Conservation (phyloP, 2,329 filamentous ascomycete genomes). For the Aurifilum marmelostoma region DNA sequence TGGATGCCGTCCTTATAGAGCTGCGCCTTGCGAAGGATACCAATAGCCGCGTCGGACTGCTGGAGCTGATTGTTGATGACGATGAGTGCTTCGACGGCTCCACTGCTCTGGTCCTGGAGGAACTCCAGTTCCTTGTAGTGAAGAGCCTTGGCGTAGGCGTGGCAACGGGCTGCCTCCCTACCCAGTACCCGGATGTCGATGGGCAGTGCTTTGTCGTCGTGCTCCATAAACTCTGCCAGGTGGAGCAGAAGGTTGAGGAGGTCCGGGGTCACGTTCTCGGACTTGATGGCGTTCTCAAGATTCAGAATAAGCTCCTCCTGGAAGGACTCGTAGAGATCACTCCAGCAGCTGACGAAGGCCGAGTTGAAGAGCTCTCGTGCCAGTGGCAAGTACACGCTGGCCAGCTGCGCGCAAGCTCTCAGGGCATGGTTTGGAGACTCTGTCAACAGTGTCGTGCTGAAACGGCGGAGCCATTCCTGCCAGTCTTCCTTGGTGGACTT, state of each 20-base stretch:
- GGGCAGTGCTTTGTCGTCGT: conserved; percentile 96
- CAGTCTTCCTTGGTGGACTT: conserved; percentile 98
- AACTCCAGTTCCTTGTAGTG: conserved; percentile 99
- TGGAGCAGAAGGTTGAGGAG: conserved; percentile 93
- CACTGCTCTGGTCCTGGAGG: conserved; percentile 93
- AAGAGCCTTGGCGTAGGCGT: conserved; percentile 95
- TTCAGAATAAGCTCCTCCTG: conserved; percentile 95
- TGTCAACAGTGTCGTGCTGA: conserved; percentile 91
- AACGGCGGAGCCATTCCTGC: conserved; percentile 97
- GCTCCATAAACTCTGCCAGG: conserved; percentile 99
- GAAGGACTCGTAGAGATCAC: conserved; percentile 93
- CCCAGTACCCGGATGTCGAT: conserved; percentile 96
- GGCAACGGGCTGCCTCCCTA: conserved; percentile 92
- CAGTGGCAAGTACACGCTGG: conserved; percentile 87
- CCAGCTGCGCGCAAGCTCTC: conserved; percentile 87
- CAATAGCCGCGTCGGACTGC: conserved; percentile 97
- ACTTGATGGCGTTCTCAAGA: conserved; percentile 93
- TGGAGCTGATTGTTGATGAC: conserved; percentile 99
- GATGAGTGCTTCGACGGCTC: conserved; percentile 94
- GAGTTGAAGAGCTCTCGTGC: conserved; percentile 97
- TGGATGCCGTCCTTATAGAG: conserved; percentile 92
- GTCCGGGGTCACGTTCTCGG: conserved; percentile 93
- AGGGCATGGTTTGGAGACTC: conserved; percentile 96
- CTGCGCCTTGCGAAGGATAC: conserved; percentile 94
- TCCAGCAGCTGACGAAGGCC: conserved; percentile 98